Base-by-base conservation (phyloP, 176 grass and related monocot genomes). In the Aegilops speltoides region DNA sequence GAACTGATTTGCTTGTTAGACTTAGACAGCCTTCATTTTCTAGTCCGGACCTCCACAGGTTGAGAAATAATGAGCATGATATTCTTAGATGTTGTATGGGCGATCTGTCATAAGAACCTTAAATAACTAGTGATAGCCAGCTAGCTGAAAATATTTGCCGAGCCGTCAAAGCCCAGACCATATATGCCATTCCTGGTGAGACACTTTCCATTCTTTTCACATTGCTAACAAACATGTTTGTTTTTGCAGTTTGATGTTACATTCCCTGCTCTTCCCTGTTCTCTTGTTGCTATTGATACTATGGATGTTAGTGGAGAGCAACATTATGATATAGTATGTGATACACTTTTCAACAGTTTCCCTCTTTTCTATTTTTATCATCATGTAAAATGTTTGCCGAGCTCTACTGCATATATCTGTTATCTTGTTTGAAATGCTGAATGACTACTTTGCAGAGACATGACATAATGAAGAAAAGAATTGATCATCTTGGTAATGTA, bases 301-400 rank as follows among this genome's bases (percentile, higher is more conserved):
- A 93, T 96, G 92, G 97, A 99, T 91, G 94, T 99, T 59, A 99
- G 97, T 85, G 97, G 97, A 77, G 97, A 99, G 89, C 94, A 94
- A 68, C 97, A 99, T 87, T 93, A 99, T 94, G 97, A 99, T 86
- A 96, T 99, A 82, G 97, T 99, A 94, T 64, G 91, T 91, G 75
- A 64, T 12, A 25, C 56, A n/a, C 23, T 88, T 64, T 90, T 80
- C 23, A 5, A 81, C 57, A 85, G 31, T 88, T 69, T 76, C 62
- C 40, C 78, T 83, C 23, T 84, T 45, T 24, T 80, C 23, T 62
- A 25, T 82, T 89, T 86, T 83, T 76, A 17, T 74, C 56, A 46
- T 73, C 25, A 71, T 82, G 19, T 90, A 82, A 75, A 73, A 50
- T 87, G 43, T 85, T 50, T 82, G 34, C 66, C 31, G 4, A 87